A percentile compares a stretch with the other conserved stretches of the same genome.
phyloP scores from a whole-genome alignment of 1,284 basidiomycete genomes.

The Termitomyces sp. region DNA sequence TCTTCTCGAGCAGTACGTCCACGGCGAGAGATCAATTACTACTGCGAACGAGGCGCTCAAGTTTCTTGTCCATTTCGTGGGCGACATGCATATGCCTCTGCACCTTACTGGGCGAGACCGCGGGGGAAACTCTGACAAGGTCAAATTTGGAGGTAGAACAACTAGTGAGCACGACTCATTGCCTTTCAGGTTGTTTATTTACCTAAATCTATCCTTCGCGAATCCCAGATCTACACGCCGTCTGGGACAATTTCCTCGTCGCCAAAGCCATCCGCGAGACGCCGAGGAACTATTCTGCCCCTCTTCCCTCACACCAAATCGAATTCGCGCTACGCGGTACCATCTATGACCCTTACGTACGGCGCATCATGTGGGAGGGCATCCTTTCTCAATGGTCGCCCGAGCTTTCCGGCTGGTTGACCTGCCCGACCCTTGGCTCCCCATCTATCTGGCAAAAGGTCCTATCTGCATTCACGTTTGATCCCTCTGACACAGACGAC shows the following conservation, averaged over 20 bases:
- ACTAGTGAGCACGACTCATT: slow-evolving; percentile 46
- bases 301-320: slow-evolving; percentile 59
- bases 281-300: slow-evolving; percentile 68
- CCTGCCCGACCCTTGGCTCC: slow-evolving; percentile 45
- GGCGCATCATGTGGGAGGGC: slow-evolving; percentile 84
- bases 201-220: neutral
- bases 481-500: slow-evolving; percentile 45
- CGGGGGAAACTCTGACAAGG: slow-evolving; percentile 78
- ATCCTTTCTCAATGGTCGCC: slow-evolving; percentile 59
- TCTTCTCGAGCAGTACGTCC: slow-evolving; percentile 40
- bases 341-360: slow-evolving; percentile 86
- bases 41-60: slow-evolving; percentile 68
- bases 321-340: slow-evolving; percentile 73
- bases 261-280: slow-evolving; percentile 76
- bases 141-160: slow-evolving; percentile 62
- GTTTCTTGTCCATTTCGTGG: slow-evolving; percentile 87
- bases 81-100: slow-evolving; percentile 89
- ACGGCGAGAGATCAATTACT: slow-evolving; percentile 9
- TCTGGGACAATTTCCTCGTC: slow-evolving; percentile 84
- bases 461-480: slow-evolving; percentile 21
- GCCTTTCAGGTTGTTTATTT: neutral
- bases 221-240: slow-evolving; percentile 67
- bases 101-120: slow-evolving; percentile 83
- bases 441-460: slow-evolving; percentile 25
- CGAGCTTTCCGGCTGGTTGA: slow-evolving; percentile 58